phyloP scores from a whole-genome alignment of 2,329 filamentous ascomycete species.

The Fusarium sp. region DNA sequence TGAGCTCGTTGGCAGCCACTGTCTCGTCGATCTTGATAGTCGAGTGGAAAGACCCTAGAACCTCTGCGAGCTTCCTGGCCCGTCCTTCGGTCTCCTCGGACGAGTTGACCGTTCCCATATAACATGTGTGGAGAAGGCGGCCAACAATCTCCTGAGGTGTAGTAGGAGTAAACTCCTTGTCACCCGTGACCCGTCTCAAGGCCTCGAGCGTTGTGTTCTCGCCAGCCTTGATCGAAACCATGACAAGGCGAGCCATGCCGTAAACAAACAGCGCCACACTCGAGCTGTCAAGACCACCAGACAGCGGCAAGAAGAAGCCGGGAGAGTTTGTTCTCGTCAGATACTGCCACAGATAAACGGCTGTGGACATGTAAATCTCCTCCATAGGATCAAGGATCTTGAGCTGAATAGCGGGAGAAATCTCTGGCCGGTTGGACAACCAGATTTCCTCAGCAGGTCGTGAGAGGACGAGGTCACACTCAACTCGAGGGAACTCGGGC shows the following conservation, averaged over 20 bases:
- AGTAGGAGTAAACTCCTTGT: background rate
- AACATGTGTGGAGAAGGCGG: background rate
- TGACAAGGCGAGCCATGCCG: background rate
- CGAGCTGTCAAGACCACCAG: background rate
- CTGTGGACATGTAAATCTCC: constrained; percentile 45
- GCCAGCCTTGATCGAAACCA: background rate
- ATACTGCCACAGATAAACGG: constrained; percentile 55
- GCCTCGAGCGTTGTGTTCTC: background rate
- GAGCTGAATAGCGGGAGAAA: constrained; percentile 41
- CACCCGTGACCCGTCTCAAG: background rate
- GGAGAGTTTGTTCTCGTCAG: constrained; percentile 6
- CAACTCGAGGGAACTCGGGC: constrained; percentile 45
- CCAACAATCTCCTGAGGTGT: background rate
- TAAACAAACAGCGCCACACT: background rate
- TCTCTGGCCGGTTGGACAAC: background rate
- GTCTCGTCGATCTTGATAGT: background rate
- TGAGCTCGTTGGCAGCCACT: background rate
- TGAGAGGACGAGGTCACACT: constrained; percentile 42
- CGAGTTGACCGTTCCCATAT: background rate
- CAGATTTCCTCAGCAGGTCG: constrained; percentile 14
- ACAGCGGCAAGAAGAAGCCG: background rate
- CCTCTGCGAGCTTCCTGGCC: background rate
- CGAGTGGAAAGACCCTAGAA: background rate
- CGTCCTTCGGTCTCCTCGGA: background rate
- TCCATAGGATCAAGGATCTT: constrained; percentile 45